A percentile compares a stretch with the other conserved stretches of the same genome.
phyloP scores from a whole-genome alignment of 2,329 filamentous ascomycete genomes.

The Fusarium illudens region DNA sequence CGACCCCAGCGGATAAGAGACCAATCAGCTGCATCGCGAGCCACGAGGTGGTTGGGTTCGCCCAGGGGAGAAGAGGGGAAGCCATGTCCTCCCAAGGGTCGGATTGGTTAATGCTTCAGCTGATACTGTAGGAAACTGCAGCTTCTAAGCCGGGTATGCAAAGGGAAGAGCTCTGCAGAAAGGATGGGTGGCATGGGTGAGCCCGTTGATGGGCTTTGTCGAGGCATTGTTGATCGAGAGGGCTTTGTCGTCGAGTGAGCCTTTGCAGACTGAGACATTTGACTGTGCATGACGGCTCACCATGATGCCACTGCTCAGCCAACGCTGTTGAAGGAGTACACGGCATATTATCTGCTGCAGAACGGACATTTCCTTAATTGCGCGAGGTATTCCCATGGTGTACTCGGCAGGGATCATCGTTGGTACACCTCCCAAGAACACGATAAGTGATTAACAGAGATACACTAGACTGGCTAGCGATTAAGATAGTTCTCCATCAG shows the following conservation, averaged over 20 bases:
- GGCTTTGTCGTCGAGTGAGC: conserved; percentile 11
- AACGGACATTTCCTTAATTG: too few relatives aligned
- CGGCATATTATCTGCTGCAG: neutral
- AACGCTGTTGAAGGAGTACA: neutral
- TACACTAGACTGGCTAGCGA: too few relatives aligned
- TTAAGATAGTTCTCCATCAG: too few relatives aligned
- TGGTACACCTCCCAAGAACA: too few relatives aligned
- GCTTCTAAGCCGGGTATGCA: neutral
- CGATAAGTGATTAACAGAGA: too few relatives aligned
- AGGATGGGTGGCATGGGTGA: neutral
- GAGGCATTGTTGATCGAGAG: neutral
- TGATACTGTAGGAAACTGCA: neutral
- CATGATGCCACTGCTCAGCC: neutral
- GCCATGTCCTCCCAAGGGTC: conserved; percentile 6
- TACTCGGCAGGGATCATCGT: too few relatives aligned
- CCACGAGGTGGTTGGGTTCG: neutral
- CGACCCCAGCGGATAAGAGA: neutral
- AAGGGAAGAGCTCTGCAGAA: neutral
- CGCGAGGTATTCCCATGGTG: too few relatives aligned
- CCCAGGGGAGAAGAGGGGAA: conserved; percentile 1
- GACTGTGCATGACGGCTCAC: conserved; percentile 2
- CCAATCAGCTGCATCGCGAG: conserved; percentile 16
- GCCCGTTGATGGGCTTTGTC: neutral
- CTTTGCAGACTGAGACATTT: conserved; percentile 10
- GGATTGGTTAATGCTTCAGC: conserved; percentile 16